Evolutionary conservation across 768 basidiomycete species (phyloP).

Genomic region (Leccinum boreale): DNA sequence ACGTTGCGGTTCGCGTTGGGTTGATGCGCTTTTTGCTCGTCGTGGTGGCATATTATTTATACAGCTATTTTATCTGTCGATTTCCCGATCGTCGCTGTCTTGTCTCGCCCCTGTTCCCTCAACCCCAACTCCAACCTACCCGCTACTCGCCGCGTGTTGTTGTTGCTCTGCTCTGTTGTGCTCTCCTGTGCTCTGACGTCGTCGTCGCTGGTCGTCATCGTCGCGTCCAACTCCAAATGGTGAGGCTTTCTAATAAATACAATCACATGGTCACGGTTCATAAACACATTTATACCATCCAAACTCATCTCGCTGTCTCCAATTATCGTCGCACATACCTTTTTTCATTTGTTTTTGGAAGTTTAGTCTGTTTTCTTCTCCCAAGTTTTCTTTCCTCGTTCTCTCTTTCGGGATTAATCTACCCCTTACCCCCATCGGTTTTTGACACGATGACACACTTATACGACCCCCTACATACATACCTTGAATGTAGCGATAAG

Average conservation of each 20-base stretch:
- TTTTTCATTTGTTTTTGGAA: background rate
- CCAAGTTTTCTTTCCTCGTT: background rate
- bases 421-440: background rate
- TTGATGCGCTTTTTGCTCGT: constrained; percentile 4
- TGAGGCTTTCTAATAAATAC: background rate
- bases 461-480: background rate
- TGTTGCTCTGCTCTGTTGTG: background rate
- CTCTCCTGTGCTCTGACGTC: background rate
- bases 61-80: constrained; percentile 22
- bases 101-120: background rate
- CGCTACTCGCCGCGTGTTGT: background rate
- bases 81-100: background rate
- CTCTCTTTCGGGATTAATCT: background rate
- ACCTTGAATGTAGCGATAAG: background rate
- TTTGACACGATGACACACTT: background rate
- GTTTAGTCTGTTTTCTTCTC: background rate
- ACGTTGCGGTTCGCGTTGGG: constrained; percentile 32
- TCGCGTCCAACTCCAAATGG: background rate
- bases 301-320: background rate
- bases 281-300: background rate
- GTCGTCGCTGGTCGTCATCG: background rate
- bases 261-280: background rate
- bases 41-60: constrained; percentile 22
- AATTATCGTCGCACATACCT: background rate
- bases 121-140: background rate